Base-by-base conservation (phyloP, 176 grass and related monocot species). In the maize (Zea mays) region DNA sequence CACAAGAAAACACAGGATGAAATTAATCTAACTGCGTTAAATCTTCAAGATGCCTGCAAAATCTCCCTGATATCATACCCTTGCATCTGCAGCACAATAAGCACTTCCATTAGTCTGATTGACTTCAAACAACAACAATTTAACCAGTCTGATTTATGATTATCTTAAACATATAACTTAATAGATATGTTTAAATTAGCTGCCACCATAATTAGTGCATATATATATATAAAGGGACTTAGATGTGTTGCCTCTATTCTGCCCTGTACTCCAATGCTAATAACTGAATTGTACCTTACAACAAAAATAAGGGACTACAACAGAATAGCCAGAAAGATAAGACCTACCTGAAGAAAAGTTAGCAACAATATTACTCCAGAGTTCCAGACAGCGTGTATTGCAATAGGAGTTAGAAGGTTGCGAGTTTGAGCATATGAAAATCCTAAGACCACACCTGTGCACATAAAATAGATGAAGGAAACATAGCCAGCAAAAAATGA, bases 381-480 rank as follows among this genome's bases (percentile, higher is more conserved):
- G 62, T 98, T 98, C 96, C 96, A 98, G 33, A 87, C 14, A 57
- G 91, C 91, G 78, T 98, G 96, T 77, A 94, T 89, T 9, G 78
- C 81, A 81, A 98, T 92, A 66, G 95, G 89, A 45, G 95, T 88
- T 59, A 98, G 87, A 76, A 98, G 87, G 85, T 98, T 98, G 15
- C 81, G 91, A 83, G 91, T 98, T 81, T 94, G 91, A 83, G 91
- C 87, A 88, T 94, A 98, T 39, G 91, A 86, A 73, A 98, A 87
- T 70, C 91, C 96, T 60, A 94, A 78, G 73, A 79, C 89, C 88
- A 79, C 66, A 75, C 96, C 96, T 94, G 82, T 87, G 77, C 79
- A 12, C 7, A 75, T 47, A 67, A 39, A 68, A 66, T 19, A 2
- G 2, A 34, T 75, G 52, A 5, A 80, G 33, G 67, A 60, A 65